phyloP scores from a whole-genome alignment of 139 green algal genomes.

The Dunaliella primolecta region DNA sequence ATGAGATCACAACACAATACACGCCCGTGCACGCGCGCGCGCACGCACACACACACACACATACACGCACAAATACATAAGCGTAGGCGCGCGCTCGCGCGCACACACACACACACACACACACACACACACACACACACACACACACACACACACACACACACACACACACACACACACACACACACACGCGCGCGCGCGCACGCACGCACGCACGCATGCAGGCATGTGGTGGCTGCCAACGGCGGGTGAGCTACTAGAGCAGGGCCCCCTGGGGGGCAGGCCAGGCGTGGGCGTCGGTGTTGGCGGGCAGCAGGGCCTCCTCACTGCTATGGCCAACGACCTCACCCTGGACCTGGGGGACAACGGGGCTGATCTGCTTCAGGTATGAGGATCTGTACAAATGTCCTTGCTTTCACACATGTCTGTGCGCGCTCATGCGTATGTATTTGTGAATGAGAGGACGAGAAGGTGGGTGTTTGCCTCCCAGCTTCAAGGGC shows the following conservation, averaged over 20 bases:
- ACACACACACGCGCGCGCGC: not conserved
- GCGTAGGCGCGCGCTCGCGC: too few species aligned
- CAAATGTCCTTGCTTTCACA: too few species aligned
- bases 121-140: not conserved
- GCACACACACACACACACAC: not conserved
- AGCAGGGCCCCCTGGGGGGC: not conserved
- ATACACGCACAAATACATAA: not conserved
- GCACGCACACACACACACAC: not conserved
- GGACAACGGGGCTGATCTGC: not conserved
- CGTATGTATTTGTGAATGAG: too few species aligned
- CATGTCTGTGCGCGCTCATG: too few species aligned
- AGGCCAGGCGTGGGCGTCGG: not conserved
- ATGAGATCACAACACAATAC: too few species aligned
- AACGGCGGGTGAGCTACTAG: slow-evolving; percentile 30
- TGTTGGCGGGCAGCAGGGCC: not conserved
- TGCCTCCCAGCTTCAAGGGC: too few species aligned
- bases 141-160: not conserved
- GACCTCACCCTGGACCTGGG: not conserved
- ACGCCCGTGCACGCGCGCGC: too few species aligned
- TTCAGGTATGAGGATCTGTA: not conserved
- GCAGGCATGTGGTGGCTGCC: slow-evolving; percentile 70
- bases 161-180: not conserved
- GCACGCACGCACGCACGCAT: not conserved
- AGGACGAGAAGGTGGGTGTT: too few species aligned
- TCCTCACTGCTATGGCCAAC: not conserved